Percentiles rank a stretch among this genome's conserved stretches.
These are phyloP conservation scores for Tetrapisispora arboricola DNA, from an alignment of 805 yeast species.

Conservation along the genomic window DNA sequence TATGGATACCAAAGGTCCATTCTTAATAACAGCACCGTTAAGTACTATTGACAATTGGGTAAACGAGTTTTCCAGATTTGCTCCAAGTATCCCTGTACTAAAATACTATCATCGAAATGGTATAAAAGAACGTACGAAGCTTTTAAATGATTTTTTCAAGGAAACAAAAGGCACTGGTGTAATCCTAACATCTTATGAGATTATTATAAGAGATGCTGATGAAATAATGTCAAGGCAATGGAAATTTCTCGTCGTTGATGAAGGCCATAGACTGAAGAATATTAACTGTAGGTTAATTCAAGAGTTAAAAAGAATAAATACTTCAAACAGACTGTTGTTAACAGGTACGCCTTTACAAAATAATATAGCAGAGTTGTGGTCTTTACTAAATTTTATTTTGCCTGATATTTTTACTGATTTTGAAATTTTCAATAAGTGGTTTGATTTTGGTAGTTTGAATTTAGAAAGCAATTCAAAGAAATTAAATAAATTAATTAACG, in stretches of 20 bases:
- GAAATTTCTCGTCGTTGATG: slow-evolving; percentile 87
- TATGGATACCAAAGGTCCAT: slow-evolving; percentile 70
- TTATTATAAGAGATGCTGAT: slow-evolving; percentile 57
- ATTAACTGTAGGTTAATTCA: slow-evolving; percentile 65
- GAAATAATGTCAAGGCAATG: slow-evolving; percentile 47
- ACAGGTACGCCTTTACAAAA: slow-evolving; percentile 98
- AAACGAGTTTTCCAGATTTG: slow-evolving; percentile 57
- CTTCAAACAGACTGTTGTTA: slow-evolving; percentile 62
- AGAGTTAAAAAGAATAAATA: slow-evolving; percentile 54
- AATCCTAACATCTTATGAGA: slow-evolving; percentile 74
- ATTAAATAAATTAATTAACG: slow-evolving; percentile 39
- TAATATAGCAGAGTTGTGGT: slow-evolving; percentile 85
- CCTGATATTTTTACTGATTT: slow-evolving; percentile 92
- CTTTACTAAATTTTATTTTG: slow-evolving; percentile 75
- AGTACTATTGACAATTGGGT: slow-evolving; percentile 85
- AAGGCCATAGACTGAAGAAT: slow-evolving; percentile 89
- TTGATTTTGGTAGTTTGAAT: slow-evolving; percentile 59
- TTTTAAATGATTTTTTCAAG: slow-evolving; percentile 35
- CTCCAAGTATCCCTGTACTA: slow-evolving; percentile 56
- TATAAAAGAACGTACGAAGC: slow-evolving; percentile 18
- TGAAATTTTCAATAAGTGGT: slow-evolving; percentile 87
- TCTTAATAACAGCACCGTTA: slow-evolving; percentile 67
- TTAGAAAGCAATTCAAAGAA: slow-evolving; percentile 27
- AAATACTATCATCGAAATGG: slow-evolving; percentile 62
- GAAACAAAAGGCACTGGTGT: slow-evolving; percentile 35